Base-by-base conservation (phyloP, 352 stramenopile species). In the Phytophthora europaea region DNA sequence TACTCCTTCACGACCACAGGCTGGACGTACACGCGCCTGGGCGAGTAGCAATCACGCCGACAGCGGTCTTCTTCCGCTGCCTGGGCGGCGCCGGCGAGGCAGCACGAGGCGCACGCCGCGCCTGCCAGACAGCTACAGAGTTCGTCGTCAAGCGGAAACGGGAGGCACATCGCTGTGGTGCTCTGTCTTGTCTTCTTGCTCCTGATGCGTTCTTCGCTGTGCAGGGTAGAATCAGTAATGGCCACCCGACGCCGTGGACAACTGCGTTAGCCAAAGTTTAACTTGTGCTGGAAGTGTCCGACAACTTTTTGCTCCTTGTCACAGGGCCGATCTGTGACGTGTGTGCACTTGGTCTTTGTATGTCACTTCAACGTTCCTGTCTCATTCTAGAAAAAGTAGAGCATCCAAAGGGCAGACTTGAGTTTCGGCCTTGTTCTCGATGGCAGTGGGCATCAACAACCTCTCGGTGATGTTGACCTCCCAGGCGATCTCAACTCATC, bases 91-190 rank as follows among this genome's bases (percentile, higher is more conserved):
- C 72, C 45, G 23, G 72, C 57, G 53, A 78, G 66, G 48, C 71
- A 78, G 50, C 67, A 72, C 23, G 67, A 79, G 20, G 67, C 72
- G 22, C 72, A 79, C 10, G 52, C 62, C 16, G 67, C 72, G 22
- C 72, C 67, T 55, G 60, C 70, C 16, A 79, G 67, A 60, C 67
- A 79, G 67, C 72, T 76, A 26, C 67, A 67, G 16, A 79, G 63
- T 51, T 76, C 72, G 31, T 79, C 67, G 22, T 43, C 45, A 43
- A 73, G 43, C 33, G 67, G 65, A 58, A 76, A 53, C 20, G 55
- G 51, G 61, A 73, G 55, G 58, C 67, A 79, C 72, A 76, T 79
- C 20, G 18, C 50, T 45, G 28, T 60, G 31, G 36, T 43, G 36
- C 36, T 43, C 15, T 18, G 10, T 43, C 36, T 28, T 48, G 12